phyloP scores from a whole-genome alignment of 176 grass and related monocot species.

The Rhipidocladum racemiflorum region DNA sequence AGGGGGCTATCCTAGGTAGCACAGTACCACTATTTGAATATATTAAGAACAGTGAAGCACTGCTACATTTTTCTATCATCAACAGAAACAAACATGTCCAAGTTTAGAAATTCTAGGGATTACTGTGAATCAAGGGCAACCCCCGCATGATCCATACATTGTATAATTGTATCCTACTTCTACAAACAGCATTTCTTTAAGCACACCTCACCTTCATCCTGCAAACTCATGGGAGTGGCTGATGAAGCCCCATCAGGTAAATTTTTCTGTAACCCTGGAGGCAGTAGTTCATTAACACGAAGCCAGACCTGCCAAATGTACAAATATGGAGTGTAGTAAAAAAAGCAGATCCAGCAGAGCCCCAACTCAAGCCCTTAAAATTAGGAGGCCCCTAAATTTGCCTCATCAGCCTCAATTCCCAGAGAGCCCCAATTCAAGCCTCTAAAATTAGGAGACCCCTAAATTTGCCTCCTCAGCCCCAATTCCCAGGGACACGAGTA shows the following conservation, averaged over 20 bases:
- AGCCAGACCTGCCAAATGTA: slow-evolving; percentile 65
- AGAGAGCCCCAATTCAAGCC: too few relatives aligned
- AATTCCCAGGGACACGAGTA: too few relatives aligned
- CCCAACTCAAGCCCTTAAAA: too few relatives aligned
- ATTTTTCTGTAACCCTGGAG: slow-evolving; percentile 63
- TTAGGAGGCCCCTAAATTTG: too few relatives aligned
- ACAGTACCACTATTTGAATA: background rate
- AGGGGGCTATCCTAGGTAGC: too few relatives aligned
- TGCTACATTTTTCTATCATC: background rate
- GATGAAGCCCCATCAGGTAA: slow-evolving; percentile 60
- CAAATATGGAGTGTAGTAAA: too few relatives aligned
- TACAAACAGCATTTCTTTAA: slow-evolving; percentile 28
- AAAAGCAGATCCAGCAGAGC: too few relatives aligned
- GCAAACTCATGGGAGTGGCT: slow-evolving; percentile 26
- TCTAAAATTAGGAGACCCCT: too few relatives aligned
- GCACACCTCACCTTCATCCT: slow-evolving; percentile 39
- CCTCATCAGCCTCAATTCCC: too few relatives aligned
- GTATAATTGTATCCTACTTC: background rate
- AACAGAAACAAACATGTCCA: slow-evolving; percentile 11
- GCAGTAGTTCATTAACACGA: slow-evolving; percentile 71
- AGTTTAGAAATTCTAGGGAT: background rate
- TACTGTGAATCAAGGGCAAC: slow-evolving; percentile 17
- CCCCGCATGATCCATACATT: slow-evolving; percentile 1
- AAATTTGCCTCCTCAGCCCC: too few relatives aligned
- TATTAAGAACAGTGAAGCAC: slow-evolving; percentile 2